Evolutionary conservation across 208 protist genomes (phyloP).

Genomic region (Acanthamoeba royreba): DNA sequence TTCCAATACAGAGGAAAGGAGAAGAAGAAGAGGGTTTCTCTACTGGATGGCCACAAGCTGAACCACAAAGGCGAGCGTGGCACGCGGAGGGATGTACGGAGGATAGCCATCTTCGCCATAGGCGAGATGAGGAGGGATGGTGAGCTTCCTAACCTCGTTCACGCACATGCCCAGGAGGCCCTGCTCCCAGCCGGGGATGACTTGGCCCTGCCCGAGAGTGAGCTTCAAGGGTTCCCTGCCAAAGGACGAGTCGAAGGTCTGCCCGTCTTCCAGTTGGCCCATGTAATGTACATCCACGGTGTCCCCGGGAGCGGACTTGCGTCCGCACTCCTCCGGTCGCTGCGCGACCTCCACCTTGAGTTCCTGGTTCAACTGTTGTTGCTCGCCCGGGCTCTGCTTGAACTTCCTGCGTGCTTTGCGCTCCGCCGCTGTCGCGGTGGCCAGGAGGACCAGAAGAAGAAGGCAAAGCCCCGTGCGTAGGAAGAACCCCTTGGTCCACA

Average conservation of each 20-base stretch:
- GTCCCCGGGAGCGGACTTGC: neutral
- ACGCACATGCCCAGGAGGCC: conserved; percentile 3
- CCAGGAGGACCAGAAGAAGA: too few relatives aligned
- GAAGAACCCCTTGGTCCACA: too few relatives aligned
- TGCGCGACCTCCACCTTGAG: neutral
- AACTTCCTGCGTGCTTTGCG: too few relatives aligned
- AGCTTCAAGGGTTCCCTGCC: neutral
- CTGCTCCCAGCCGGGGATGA: neutral
- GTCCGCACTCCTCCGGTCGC: neutral
- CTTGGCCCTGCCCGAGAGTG: neutral
- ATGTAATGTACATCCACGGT: neutral
- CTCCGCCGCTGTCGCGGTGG: too few relatives aligned
- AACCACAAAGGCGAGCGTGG: neutral
- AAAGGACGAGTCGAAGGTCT: neutral
- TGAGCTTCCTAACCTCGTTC: neutral
- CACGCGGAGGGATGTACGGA: neutral
- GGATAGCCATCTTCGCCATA: neutral
- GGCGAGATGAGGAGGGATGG: neutral
- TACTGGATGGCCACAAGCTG: neutral
- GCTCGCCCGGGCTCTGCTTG: too few relatives aligned
- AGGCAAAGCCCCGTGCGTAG: too few relatives aligned
- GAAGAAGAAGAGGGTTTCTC: neutral
- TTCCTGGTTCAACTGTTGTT: too few relatives aligned
- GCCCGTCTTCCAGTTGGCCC: neutral
- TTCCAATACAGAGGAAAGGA: neutral